Evolutionary conservation across 2,329 filamentous ascomycete genomes (phyloP).

Genomic region (Exophiala viscosa): DNA sequence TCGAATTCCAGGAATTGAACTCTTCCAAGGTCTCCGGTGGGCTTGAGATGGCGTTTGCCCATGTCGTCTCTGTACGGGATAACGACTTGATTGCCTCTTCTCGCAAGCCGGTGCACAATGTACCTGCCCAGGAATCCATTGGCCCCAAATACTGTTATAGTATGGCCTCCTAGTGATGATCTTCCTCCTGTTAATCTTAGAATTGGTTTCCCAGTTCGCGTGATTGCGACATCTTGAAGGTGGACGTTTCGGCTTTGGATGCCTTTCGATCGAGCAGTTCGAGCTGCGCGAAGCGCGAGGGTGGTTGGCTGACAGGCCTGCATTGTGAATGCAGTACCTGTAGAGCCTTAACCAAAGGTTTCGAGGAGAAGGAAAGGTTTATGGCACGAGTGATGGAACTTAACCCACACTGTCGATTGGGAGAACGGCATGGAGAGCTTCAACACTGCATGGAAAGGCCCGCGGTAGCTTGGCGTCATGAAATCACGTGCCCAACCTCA

Average conservation of each 20-base stretch:
- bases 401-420: no score
- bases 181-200: constrained; percentile 84
- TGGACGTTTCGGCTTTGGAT: constrained; percentile 43
- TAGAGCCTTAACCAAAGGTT: constrained; percentile 6
- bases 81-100: constrained; percentile 89
- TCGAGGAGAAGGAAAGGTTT: neutral
- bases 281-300: constrained; percentile 47
- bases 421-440: no score
- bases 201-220: constrained; percentile 93
- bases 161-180: constrained; percentile 76
- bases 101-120: constrained; percentile 91
- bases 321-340: constrained; percentile 27
- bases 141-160: constrained; percentile 94
- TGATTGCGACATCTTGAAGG: constrained; percentile 82
- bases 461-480: no score
- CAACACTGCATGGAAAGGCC: no score
- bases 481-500: no score
- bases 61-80: constrained; percentile 95
- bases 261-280: constrained; percentile 18
- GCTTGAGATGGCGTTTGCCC: constrained; percentile 93
- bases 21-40: constrained; percentile 88
- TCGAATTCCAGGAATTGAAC: constrained; percentile 93
- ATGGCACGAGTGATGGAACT: no score
- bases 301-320: constrained; percentile 31
- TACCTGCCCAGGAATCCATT: constrained; percentile 94